Percentiles rank a stretch among this genome's conserved stretches.
These are phyloP conservation scores for Colletotrichum magnum DNA, from an alignment of 2,329 filamentous ascomycete genomes.

Conservation along the genomic window DNA sequence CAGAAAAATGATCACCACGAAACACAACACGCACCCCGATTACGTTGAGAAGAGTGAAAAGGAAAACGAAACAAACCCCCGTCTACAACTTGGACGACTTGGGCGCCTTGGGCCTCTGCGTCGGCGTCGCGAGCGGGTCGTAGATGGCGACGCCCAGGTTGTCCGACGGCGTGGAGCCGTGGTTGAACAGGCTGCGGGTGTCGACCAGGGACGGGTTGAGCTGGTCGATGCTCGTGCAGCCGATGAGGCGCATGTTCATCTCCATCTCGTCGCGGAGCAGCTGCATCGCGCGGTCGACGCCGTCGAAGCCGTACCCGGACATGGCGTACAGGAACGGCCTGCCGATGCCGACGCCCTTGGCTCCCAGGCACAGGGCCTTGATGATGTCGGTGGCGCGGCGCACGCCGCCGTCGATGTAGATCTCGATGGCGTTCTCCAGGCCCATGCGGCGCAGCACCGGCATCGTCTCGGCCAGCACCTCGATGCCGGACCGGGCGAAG, in stretches of 20 bases:
- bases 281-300: conserved; percentile 93
- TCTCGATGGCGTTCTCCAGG: conserved; percentile 82
- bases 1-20: not conserved
- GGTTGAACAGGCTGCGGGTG: conserved; percentile 74
- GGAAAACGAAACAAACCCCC: not conserved
- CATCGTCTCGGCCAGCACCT: conserved; percentile 94
- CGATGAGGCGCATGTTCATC: conserved; percentile 98
- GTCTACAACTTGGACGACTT: conserved; percentile 61
- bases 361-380: conserved; percentile 94
- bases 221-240: conserved; percentile 80
- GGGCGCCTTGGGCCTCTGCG: conserved; percentile 60
- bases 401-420: conserved; percentile 93
- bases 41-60: no score
- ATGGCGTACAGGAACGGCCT: conserved; percentile 97
- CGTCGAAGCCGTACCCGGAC: conserved; percentile 88
- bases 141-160: conserved; percentile 65
- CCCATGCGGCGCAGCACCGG: conserved; percentile 83
- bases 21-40: not conserved
- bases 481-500: conserved; percentile 88
- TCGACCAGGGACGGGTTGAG: conserved; percentile 88
- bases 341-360: conserved; percentile 93
- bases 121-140: conserved; percentile 66
- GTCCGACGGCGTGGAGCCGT: conserved; percentile 65
- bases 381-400: conserved; percentile 93
- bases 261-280: conserved; percentile 96